Evolutionary conservation across 495 filamentous ascomycete genomes (phyloP).

Genomic region (Recurvomyces mirabilis): DNA sequence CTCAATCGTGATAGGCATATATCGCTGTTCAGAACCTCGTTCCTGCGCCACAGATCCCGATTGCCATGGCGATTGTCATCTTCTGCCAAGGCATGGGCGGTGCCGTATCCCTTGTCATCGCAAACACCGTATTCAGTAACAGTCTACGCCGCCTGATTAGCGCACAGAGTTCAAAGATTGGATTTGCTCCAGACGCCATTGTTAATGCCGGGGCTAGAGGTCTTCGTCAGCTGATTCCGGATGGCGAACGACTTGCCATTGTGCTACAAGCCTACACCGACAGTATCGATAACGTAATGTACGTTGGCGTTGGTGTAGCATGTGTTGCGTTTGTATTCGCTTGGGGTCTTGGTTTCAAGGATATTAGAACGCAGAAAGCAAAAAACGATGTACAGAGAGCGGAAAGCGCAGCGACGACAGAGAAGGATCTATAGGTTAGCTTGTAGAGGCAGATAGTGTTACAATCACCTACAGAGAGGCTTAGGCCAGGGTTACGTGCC

Average conservation of each 20-base stretch:
- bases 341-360: constrained; percentile 24
- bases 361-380: constrained; percentile 20
- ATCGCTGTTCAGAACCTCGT: constrained; percentile 45
- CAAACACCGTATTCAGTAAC: constrained; percentile 40
- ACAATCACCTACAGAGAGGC: too few relatives aligned
- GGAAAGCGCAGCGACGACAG: neutral
- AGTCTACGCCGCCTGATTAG: constrained; percentile 15
- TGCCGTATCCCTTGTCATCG: constrained; percentile 38
- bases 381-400: neutral
- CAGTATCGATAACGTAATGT: constrained; percentile 14
- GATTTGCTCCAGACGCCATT: constrained; percentile 21
- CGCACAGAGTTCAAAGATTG: constrained; percentile 3
- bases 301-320: constrained; percentile 13
- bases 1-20: constrained; percentile 7
- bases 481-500: too few relatives aligned
- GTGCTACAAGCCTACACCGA: constrained; percentile 13
- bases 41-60: constrained; percentile 34
- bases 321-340: constrained; percentile 13
- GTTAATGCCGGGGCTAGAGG: constrained; percentile 33
- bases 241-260: constrained; percentile 7
- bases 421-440: neutral
- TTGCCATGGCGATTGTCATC: constrained; percentile 40
- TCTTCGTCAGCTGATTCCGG: constrained; percentile 2
- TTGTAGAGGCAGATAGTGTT: neutral
- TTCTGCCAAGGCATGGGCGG: constrained; percentile 42